Base-by-base conservation (phyloP, 768 basidiomycete species). In the Auricularia sp. region DNA sequence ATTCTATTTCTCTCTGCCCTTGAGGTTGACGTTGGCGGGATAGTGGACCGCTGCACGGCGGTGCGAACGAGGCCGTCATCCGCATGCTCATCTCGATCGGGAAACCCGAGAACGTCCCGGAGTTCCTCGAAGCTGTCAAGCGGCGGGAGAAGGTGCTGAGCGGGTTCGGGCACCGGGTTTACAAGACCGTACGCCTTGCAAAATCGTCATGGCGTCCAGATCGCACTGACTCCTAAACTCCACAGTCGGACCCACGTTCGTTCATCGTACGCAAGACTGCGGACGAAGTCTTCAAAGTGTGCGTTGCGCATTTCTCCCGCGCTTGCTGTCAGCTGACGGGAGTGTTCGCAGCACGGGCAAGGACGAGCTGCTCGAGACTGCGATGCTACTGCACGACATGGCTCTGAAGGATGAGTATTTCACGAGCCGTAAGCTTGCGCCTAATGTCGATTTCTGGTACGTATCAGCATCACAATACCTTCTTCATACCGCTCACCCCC, bases 401-500 rank as follows among this genome's bases (percentile, higher is more conserved):
- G 93, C 93, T 0, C 87, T 95, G 82, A 87, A 87, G 70, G 93
- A 96, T 68, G 88, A 93, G 36, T 96, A 92, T 74, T 96, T 95
- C 70, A 81, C 88, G 67, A 84, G 84, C 65, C 81, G 93, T 36
- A 87, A 83, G 70, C 78, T 96, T 14, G 89, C 88, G 18, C 93
- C 93, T 1, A 96, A 96, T 73, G 93, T 95, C 33, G 93, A 94
- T 74, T 94, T 92, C 73, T 92, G 90, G 90, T 89, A 73, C 70
- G 84, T 74, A 14, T 65, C 65, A 44, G 64, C 7, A 14, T 8
- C 12, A 7, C 12, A 14, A 8, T 29, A 29, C 29, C 29, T 29
- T 29, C 29, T 29, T 29, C 29, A 29, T 29, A 29, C 29, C 29
- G 39, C 39, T 66, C 44, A 51, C 62, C 34, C 53, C 66, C 34